These are phyloP conservation scores for Coelastrella sp. DNA, from an alignment of 139 green algal genomes.

Conservation along the genomic window DNA sequence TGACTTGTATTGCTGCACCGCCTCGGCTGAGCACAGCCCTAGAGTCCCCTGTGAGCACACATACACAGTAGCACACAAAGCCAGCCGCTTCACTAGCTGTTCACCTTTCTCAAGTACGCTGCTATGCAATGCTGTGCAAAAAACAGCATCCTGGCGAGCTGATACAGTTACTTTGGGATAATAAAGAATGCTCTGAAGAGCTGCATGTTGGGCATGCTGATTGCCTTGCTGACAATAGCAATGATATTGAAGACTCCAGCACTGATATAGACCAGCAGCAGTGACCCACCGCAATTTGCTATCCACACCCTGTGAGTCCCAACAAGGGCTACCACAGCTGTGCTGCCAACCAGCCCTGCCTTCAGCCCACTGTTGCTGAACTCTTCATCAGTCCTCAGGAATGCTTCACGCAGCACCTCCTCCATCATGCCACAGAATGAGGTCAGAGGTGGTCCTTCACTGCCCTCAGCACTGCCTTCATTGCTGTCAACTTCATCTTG, in stretches of 20 bases:
- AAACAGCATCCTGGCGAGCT: too few relatives aligned
- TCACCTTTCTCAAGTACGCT: too few relatives aligned
- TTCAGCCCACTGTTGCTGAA: slow-evolving; percentile 66
- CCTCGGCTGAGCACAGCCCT: slow-evolving; percentile 72
- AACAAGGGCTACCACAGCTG: slow-evolving; percentile 78
- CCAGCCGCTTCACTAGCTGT: too few relatives aligned
- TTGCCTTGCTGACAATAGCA: too few relatives aligned
- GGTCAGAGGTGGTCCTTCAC: neutral
- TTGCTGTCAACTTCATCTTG: slow-evolving; percentile 39
- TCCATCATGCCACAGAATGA: slow-evolving; percentile 51
- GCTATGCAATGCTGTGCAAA: too few relatives aligned
- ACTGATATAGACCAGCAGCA: neutral
- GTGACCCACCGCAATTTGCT: slow-evolving; percentile 70
- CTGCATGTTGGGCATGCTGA: too few relatives aligned
- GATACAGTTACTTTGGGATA: too few relatives aligned
- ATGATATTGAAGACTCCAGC: neutral
- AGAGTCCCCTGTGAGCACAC: slow-evolving; percentile 63
- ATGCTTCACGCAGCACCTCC: slow-evolving; percentile 66
- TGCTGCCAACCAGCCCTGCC: slow-evolving; percentile 84
- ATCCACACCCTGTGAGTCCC: slow-evolving; percentile 68
- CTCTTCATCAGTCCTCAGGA: slow-evolving; percentile 70
- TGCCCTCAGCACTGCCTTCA: slow-evolving; percentile 25
- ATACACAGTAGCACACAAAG: neutral
- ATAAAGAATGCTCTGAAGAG: too few relatives aligned
- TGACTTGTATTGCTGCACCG: slow-evolving; percentile 68